A percentile compares a stretch with the other conserved stretches of the same genome.
These are phyloP conservation scores for Naganishia kalamii DNA, from an alignment of 768 basidiomycete species.

Conservation along the genomic window DNA sequence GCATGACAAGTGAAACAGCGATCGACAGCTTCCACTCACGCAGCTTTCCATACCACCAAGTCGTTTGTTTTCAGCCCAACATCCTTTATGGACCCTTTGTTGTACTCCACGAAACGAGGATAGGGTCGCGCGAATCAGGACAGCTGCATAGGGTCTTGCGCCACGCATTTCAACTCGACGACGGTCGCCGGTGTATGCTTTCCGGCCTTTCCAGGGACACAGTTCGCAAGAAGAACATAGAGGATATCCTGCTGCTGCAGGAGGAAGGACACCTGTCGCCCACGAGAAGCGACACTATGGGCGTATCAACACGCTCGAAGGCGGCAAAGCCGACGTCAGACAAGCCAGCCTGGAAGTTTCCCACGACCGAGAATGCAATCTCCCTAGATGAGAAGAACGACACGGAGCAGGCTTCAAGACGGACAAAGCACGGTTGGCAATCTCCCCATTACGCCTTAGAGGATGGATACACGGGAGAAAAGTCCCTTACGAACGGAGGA, in stretches of 20 bases:
- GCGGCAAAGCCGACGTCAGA: background rate
- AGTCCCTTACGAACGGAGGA: background rate
- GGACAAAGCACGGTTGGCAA: constrained; percentile 7
- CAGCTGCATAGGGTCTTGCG: background rate
- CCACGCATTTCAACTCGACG: background rate
- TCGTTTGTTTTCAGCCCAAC: too few relatives aligned
- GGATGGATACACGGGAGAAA: constrained; percentile 2
- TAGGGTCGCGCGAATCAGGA: background rate
- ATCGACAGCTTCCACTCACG: too few relatives aligned
- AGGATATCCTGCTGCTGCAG: constrained; percentile 2
- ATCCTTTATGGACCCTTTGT: too few relatives aligned
- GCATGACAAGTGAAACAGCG: too few relatives aligned
- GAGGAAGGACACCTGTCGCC: constrained; percentile 4
- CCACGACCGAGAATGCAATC: background rate
- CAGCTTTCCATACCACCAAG: too few relatives aligned
- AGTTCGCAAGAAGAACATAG: constrained; percentile 4
- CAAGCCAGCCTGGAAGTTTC: background rate
- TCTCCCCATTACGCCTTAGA: constrained; percentile 2
- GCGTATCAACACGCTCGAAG: background rate
- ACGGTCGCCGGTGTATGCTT: constrained; percentile 8
- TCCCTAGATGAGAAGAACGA: constrained; percentile 8
- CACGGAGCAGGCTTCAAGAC: background rate
- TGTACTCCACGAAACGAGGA: background rate
- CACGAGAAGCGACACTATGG: background rate
- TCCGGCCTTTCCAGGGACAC: background rate